phyloP scores from a whole-genome alignment of 129 eudicot genomes.

The Pittosporum tobira region DNA sequence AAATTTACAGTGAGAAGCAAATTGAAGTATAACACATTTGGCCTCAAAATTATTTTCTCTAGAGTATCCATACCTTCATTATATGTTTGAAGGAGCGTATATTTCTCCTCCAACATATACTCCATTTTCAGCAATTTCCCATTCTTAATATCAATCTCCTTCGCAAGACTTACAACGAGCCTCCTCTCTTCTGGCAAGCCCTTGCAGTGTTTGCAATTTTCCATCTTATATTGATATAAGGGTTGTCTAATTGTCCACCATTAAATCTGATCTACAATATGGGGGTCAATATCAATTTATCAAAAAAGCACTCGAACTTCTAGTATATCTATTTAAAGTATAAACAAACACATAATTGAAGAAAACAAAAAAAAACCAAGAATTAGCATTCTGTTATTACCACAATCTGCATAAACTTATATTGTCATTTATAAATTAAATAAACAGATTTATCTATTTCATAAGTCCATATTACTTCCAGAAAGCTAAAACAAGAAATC shows the following conservation, averaged over 20 bases:
- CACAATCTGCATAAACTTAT: no score
- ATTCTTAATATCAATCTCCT: constrained; percentile 5
- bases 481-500: neutral
- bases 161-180: neutral
- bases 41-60: neutral
- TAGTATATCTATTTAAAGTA: neutral
- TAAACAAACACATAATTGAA: neutral
- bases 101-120: neutral
- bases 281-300: no score
- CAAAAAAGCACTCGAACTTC: no score
- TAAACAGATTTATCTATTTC: no score
- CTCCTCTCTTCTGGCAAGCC: neutral
- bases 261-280: no score
- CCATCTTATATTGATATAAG: no score
- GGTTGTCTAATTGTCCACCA: no score
- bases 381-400: neutral
- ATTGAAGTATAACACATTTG: neutral
- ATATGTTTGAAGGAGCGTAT: constrained; percentile 2
- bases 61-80: neutral
- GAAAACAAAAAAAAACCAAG: neutral
- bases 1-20: neutral
- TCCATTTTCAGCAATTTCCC: constrained; percentile 2
- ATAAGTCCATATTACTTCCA: neutral
- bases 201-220: neutral
- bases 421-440: neutral